Base-by-base conservation (phyloP, 164 flowering plant species). In the Litsea cubeba region DNA sequence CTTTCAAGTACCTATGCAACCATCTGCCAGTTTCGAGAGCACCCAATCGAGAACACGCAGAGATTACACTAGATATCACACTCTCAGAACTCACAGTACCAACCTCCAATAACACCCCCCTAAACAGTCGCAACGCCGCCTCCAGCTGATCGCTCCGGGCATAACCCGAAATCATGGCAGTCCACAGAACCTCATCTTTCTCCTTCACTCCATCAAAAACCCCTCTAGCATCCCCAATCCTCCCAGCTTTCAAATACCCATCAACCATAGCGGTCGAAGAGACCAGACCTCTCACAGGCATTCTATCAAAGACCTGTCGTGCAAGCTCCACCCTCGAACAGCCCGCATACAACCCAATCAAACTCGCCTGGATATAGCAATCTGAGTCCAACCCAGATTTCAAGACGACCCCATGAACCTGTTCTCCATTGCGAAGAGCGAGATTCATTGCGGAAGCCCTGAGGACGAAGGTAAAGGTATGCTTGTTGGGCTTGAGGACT, bases 21-120 rank as follows among this genome's bases (percentile, higher is more conserved):
- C 23, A 46, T n/a, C 20, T n/a, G 22, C 71, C 71, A 12, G 23
- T 28, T 14, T 46, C 20, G 12, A 46, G 23, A 46, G 20, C 12
- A 20, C 71, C 71, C 20, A 18, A 46, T 20, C 8, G 22, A 18
- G 71, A 4, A 68, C 71, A 68, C 12, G 50, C 50, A 32, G 50
- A 68, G 49, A 68, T 18, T 12, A 46, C 71, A 23, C 50, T 68
- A 54, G 35, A 46, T 49, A 68, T 15, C 10, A 49, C 35, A 18
- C 20, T 46, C 71, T 68, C 71, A 4, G 50, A 12, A 22, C 23
- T 11, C 22, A 49, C 71, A 32, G 89, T 75, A 66, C 91, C 71
- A 68, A 18, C 23, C 23, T 30, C 24, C 50, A 35, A 20, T 15
- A n/a, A 49, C 71, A 68, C 20, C 24, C 2, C 50, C 20, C 5